Evolutionary conservation across 441 rosid genomes (phyloP), one percentile per base, ranked within the genome.

Genomic region (Pelargonium citronellum): DNA sequence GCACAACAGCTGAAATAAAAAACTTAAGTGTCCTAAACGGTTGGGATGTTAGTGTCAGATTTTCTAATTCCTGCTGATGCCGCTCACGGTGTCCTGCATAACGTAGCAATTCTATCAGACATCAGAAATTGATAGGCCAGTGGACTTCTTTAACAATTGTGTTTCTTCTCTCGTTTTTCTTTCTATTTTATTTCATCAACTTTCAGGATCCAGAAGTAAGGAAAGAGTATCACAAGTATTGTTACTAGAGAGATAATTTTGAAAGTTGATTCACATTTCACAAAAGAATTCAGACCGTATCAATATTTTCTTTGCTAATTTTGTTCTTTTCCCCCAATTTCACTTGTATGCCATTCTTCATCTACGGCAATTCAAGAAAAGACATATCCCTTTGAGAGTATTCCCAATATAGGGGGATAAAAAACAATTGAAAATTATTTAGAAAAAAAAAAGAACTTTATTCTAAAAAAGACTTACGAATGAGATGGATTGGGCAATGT

Each of bases 31-130:
- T 95, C 75, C 79, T 91, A 34, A 90, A 67, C 11, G 99, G 96
- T 77, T 91, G 96, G 5, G 83, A 75, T 7, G 89, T 80, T 74
- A 91, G 70, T 49, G 94, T 87, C 53, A 91, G 78, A 69, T 84
- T 88, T 67, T 90, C 91, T 53, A 94, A 85, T 68, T 91, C 99
- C 51, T 77, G 80, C 72, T 73, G 87, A 73, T 91, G 96, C 83
- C 76, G 89, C 71, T 79, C 81, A 41, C 69, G 83, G 69, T 82
- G 76, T 74, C 79, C 97, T 95, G 85, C 75, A 80, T 75, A 69
- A 55, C 47, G 30, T 12, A 57, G 20, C 61, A 70, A 37, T n/a
- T 12, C 11, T 43, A 76, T 73, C 71, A 77, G 68, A 64, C 15
- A 20, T 65, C 17, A 69, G 20, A 70, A 65, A 34, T 53, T 65